These are phyloP conservation scores for Musa beccarii DNA, from an alignment of 176 grass and related monocot species.

Conservation along the genomic window DNA sequence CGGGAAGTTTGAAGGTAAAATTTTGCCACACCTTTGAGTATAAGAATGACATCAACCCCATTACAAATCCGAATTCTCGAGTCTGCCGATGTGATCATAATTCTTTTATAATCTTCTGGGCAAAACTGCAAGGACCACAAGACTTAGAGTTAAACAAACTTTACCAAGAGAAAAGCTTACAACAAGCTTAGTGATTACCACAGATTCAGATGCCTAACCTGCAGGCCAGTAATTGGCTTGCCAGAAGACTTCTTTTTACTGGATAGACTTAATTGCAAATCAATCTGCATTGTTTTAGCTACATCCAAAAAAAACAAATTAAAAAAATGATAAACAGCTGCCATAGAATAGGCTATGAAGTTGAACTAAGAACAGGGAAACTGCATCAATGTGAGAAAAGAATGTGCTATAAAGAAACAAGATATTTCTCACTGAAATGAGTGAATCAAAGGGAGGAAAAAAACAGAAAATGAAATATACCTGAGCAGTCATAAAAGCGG, in stretches of 20 bases:
- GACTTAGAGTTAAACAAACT: neutral
- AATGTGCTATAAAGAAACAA: neutral
- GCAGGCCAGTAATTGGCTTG: slow-evolving; percentile 52
- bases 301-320: slow-evolving; percentile 4
- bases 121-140: slow-evolving; percentile 37
- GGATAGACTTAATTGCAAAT: slow-evolving; percentile 43
- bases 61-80: slow-evolving; percentile 58
- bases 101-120: slow-evolving; percentile 27
- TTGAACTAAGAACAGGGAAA: neutral
- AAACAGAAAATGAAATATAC: slow-evolving; percentile 22
- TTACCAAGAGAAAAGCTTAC: neutral
- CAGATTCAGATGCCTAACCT: slow-evolving; percentile 36
- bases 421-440: neutral
- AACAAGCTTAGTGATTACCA: neutral
- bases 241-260: slow-evolving; percentile 53
- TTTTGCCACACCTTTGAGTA: slow-evolving; percentile 48
- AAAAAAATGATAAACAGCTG: neutral
- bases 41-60: slow-evolving; percentile 47
- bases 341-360: neutral
- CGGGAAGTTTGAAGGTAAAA: neutral
- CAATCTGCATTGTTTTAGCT: slow-evolving; percentile 56
- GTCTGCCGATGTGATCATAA: slow-evolving; percentile 58
- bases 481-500: slow-evolving; percentile 66
- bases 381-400: neutral
- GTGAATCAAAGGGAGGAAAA: neutral